Base-by-base conservation (phyloP, 2,329 filamentous ascomycete species). In the Paecilomyces dactylethromorphus region DNA sequence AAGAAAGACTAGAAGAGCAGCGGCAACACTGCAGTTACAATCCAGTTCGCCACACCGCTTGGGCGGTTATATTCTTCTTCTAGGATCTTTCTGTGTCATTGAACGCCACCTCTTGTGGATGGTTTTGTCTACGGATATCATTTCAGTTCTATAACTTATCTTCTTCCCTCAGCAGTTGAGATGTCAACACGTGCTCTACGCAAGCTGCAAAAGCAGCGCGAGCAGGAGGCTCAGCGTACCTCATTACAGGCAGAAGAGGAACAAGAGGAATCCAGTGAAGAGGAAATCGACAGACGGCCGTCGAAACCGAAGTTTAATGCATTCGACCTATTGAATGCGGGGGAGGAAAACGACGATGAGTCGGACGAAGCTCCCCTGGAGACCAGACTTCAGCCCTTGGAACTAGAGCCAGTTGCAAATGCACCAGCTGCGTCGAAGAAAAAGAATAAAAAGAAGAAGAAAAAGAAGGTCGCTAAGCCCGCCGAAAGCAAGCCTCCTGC, bases 141-240 rank as follows among this genome's bases (percentile, higher is more conserved):
- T 54, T 32, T 3, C 31, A 54, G 22, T 22, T 15, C 10, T 26
- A 10, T 54, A 39, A 33, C 18, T 24, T 10, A 31, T 12, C 50
- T 26, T 10, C 31, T 56, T 50, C 49, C 22, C 13, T 15, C 33
- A 50, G n/a, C 57, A 24, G 18, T 51, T 65, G 66, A 58, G 50
- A 88, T 89, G 86, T 88, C 86, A 51, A 84, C 85, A 18, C 81
- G 86, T 63, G 85, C 86, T n/a, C 73, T 89, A 57, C 81, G 86
- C 26, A 85, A 85, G 68, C 79, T 85, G 58, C 85, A 87, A 69
- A 81, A 81, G 63, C 83, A 86, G 76, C 81, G 81, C 59, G 84
- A 86, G 68, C 80, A 83, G 69, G 80, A 81, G 67, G 77, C 81
- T 63, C 78, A 79, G 62, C 74, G 80, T 62, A 70, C 71, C 45